Percentiles rank a stretch among this genome's conserved stretches.
Conservation (phyloP, 2,329 filamentous ascomycete species). For the Penicillium decumbens region DNA sequence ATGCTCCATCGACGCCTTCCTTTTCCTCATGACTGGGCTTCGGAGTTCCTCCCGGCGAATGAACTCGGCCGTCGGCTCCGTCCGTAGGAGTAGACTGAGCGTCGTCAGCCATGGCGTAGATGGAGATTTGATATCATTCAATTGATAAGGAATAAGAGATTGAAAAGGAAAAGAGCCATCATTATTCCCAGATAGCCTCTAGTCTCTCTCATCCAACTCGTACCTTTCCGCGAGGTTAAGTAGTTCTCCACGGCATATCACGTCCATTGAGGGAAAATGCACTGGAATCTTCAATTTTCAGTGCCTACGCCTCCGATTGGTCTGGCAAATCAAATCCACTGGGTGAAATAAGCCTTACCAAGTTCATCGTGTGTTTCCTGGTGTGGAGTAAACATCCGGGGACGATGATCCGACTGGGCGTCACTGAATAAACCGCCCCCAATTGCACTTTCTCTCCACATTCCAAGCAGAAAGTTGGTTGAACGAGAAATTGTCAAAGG, state of each 20-base stretch:
- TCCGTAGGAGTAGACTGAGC: conserved; percentile 4
- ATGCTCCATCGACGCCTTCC: conserved; percentile 5
- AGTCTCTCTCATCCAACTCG: not conserved
- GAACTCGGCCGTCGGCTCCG: conserved; percentile 5
- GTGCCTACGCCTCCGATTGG: conserved; percentile 20
- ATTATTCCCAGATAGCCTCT: not conserved
- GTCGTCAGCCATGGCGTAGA: conserved; percentile 2
- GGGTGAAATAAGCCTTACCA: conserved; percentile 12
- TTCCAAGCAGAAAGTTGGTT: conserved; percentile 1
- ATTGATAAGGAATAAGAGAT: not conserved
- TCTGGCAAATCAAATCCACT: conserved; percentile 3
- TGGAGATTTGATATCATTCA: no score
- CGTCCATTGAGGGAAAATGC: not conserved
- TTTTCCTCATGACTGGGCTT: conserved; percentile 9
- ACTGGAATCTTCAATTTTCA: not conserved
- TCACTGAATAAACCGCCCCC: conserved; percentile 7
- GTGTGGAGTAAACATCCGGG: conserved; percentile 26
- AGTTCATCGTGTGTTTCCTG: conserved; percentile 8
- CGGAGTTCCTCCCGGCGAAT: conserved; percentile 12
- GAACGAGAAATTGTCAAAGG: conserved; percentile 8
- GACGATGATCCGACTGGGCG: conserved; percentile 16
- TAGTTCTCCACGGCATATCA: not conserved
- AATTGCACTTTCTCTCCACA: not conserved
- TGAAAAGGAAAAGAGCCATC: not conserved
- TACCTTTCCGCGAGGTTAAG: not conserved